phyloP scores from a whole-genome alignment of 495 filamentous ascomycete species.

The Pyrenopolyporus hunteri region DNA sequence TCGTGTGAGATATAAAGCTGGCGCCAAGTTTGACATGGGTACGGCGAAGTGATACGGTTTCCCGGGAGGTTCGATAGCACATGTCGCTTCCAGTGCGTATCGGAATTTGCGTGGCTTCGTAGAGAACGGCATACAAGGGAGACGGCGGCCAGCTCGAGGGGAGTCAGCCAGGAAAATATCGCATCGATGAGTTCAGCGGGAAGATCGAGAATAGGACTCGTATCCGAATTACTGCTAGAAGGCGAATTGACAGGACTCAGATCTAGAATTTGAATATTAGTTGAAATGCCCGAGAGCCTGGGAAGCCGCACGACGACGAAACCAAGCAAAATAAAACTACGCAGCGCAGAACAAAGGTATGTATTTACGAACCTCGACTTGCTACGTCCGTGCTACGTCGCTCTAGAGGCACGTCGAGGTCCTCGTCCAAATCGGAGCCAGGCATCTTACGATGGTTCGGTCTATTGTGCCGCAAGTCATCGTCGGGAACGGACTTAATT shows the following conservation, averaged over 20 bases:
- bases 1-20: conserved; percentile 76
- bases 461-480: conserved; percentile 23
- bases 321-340: conserved; percentile 1
- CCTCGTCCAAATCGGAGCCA: conserved; percentile 17
- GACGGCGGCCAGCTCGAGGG: conserved; percentile 60
- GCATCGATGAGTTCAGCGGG: conserved; percentile 68
- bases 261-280: no score
- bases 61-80: conserved; percentile 67
- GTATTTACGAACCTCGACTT: conserved; percentile 34
- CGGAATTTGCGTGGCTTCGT: conserved; percentile 56
- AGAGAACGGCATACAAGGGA: conserved; percentile 63
- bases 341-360: conserved; percentile 3
- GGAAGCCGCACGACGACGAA: no score
- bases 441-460: conserved; percentile 23
- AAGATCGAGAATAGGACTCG: conserved; percentile 50
- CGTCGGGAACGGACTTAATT: conserved; percentile 31
- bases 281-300: no score
- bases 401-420: conserved; percentile 4
- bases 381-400: conserved; percentile 14
- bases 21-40: conserved; percentile 65
- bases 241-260: conserved; percentile 7
- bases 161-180: conserved; percentile 65
- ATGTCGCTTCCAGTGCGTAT: conserved; percentile 66
- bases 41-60: conserved; percentile 57
- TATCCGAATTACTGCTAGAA: conserved; percentile 4